These are phyloP conservation scores for Cicer pinnatifidum DNA, from an alignment of 306 rosid genomes.

Conservation along the genomic window DNA sequence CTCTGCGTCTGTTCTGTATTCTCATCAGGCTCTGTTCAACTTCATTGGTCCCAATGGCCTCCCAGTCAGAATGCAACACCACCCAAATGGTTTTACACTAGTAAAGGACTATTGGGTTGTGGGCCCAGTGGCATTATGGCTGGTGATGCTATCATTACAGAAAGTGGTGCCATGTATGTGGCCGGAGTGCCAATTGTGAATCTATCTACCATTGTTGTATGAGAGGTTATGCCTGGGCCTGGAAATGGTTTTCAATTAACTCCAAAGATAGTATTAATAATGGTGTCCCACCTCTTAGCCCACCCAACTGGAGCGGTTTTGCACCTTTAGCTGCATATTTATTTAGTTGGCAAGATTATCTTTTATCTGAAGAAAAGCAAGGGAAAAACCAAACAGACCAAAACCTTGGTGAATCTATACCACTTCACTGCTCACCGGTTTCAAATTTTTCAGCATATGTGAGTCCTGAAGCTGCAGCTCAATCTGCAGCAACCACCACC, in stretches of 20 bases:
- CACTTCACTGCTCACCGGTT: conserved; percentile 95
- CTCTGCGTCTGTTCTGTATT: conserved; percentile 88
- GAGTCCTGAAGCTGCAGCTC: conserved; percentile 92
- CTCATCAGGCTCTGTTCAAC: conserved; percentile 94
- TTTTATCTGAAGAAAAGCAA: conserved; percentile 73
- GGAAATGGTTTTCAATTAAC: conserved; percentile 87
- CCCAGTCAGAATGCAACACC: conserved; percentile 67
- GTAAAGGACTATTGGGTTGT: conserved; percentile 91
- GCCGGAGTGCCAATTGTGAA: conserved; percentile 95
- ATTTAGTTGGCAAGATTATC: conserved; percentile 90
- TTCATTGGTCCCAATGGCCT: conserved; percentile 98
- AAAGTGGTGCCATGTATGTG: conserved; percentile 91
- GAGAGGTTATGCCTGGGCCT: conserved; percentile 98
- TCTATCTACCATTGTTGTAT: conserved; percentile 94
- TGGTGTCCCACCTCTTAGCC: conserved; percentile 72
- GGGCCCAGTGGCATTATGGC: conserved; percentile 98
- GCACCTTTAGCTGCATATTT: conserved; percentile 90
- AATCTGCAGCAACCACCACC: conserved; percentile 87
- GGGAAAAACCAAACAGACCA: conserved; percentile 72
- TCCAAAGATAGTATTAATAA: conserved; percentile 68
- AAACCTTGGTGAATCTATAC: conserved; percentile 61
- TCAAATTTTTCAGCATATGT: conserved; percentile 97
- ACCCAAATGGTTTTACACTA: conserved; percentile 87
- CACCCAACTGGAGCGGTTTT: conserved; percentile 87
- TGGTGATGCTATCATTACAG: conserved; percentile 96